These are phyloP conservation scores for Clathrus columnatus DNA, from an alignment of 768 basidiomycete species.

Conservation along the genomic window DNA sequence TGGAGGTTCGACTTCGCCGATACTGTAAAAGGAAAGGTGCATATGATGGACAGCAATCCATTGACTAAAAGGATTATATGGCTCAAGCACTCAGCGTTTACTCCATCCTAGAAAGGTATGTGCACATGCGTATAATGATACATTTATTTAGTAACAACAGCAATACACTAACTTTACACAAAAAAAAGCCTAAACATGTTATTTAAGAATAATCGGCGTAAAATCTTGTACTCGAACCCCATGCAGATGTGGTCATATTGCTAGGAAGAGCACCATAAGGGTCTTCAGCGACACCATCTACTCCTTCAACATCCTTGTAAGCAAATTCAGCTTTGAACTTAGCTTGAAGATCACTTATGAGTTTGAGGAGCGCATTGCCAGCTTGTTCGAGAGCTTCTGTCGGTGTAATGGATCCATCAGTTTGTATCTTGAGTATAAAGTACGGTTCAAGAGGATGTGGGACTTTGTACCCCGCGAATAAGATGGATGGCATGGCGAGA, in stretches of 20 bases:
- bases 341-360: constrained; percentile 50
- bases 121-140: no score
- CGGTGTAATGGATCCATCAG: constrained; percentile 80
- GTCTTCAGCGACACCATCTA: constrained; percentile 34
- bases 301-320: constrained; percentile 56
- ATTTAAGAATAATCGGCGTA: constrained; percentile 7
- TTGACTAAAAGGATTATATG: no score
- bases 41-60: no score
- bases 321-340: constrained; percentile 81
- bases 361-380: constrained; percentile 63
- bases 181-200: background rate
- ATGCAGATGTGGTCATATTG: constrained; percentile 3
- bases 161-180: background rate
- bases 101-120: no score
- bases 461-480: constrained; percentile 97
- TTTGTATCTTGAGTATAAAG: constrained; percentile 93
- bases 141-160: background rate
- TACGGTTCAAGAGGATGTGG: constrained; percentile 94
- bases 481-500: constrained; percentile 74
- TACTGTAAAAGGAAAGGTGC: no score
- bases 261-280: constrained; percentile 35
- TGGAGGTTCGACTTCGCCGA: no score
- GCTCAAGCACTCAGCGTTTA: no score
- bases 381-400: constrained; percentile 77
- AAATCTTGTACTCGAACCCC: constrained; percentile 3